These are phyloP conservation scores for Simplicillium sp. DNA, from an alignment of 2,329 filamentous ascomycete species.

Conservation along the genomic window DNA sequence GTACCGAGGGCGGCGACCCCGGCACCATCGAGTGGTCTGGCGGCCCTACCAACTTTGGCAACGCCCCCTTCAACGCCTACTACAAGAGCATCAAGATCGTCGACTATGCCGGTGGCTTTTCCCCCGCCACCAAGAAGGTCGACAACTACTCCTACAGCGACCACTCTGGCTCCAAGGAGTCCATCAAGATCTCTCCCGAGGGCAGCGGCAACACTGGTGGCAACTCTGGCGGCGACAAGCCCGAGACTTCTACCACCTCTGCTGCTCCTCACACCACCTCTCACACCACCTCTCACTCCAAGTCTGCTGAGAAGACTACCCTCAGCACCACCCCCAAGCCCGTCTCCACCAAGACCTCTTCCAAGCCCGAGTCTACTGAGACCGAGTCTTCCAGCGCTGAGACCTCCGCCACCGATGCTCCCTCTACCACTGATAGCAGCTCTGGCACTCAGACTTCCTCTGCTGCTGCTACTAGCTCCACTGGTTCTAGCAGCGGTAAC, in stretches of 20 bases:
- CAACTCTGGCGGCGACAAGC: background rate
- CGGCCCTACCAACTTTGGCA: constrained; percentile 47
- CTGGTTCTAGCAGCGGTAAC: too few relatives aligned
- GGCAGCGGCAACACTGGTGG: constrained; percentile 2
- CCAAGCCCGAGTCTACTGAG: too few relatives aligned
- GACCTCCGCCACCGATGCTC: too few relatives aligned
- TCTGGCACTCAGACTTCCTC: too few relatives aligned
- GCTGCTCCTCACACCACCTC: too few relatives aligned
- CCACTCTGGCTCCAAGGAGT: constrained; percentile 36
- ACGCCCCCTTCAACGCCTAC: constrained; percentile 44
- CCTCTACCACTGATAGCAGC: too few relatives aligned
- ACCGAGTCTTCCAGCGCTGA: too few relatives aligned
- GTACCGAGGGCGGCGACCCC: constrained; percentile 45
- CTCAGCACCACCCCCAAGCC: too few relatives aligned
- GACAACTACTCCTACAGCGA: constrained; percentile 44
- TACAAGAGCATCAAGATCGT: constrained; percentile 46
- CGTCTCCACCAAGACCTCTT: too few relatives aligned
- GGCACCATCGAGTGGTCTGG: constrained; percentile 68
- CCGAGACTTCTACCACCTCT: background rate
- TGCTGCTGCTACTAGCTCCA: too few relatives aligned
- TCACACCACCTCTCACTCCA: too few relatives aligned
- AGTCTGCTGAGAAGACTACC: too few relatives aligned
- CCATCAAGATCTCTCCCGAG: constrained; percentile 34
- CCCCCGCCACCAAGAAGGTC: constrained; percentile 26
- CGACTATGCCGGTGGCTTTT: constrained; percentile 43